Percentiles rank a stretch among this genome's conserved stretches.
phyloP scores from a whole-genome alignment of 257 asterid species.

The Solanum piurae region DNA sequence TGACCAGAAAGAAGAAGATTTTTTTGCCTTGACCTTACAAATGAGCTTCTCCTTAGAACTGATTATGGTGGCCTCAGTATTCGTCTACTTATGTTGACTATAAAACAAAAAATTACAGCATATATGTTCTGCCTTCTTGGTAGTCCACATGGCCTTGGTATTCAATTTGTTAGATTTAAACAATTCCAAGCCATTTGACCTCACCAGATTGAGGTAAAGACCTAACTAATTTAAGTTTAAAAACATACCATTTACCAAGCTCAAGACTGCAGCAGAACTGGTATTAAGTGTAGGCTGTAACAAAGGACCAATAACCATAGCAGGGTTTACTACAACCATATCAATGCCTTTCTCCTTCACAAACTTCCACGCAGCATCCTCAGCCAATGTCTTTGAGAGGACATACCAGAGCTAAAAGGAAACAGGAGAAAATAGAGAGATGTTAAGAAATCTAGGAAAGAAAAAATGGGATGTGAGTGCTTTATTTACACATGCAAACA shows the following conservation, averaged over 20 bases:
- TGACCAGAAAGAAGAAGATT: background rate
- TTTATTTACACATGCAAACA: background rate
- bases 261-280: conserved; percentile 49
- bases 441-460: background rate
- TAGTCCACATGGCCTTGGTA: background rate
- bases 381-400: conserved; percentile 75
- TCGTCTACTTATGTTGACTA: background rate
- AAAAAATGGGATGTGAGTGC: background rate
- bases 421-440: background rate
- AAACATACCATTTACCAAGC: conserved; percentile 51
- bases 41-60: background rate
- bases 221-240: background rate
- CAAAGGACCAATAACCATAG: conserved; percentile 71
- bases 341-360: conserved; percentile 60
- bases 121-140: background rate
- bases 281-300: conserved; percentile 76
- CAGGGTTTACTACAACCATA: conserved; percentile 60
- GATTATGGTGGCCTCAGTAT: background rate
- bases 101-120: background rate
- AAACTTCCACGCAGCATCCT: conserved; percentile 81
- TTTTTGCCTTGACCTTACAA: background rate
- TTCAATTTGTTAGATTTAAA: background rate
- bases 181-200: background rate
- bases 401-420: conserved; percentile 52
- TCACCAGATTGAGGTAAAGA: background rate